These are phyloP conservation scores for Euphorbia peplus DNA, from an alignment of 345 rosid genomes.

Conservation along the genomic window DNA sequence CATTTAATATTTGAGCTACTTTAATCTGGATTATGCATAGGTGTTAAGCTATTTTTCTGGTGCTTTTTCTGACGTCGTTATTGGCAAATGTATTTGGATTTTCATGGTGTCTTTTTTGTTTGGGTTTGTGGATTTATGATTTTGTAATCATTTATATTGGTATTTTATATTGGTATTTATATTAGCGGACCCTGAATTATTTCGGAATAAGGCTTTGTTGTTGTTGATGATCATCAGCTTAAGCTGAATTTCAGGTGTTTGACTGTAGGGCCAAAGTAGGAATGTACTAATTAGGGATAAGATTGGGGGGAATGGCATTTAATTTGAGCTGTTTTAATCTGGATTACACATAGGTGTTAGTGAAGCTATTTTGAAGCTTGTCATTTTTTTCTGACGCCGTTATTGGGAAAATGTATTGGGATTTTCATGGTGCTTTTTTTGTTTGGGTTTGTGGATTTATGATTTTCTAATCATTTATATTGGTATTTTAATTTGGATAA, in stretches of 20 bases:
- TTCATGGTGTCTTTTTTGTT: too few species aligned
- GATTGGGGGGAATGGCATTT: slow-evolving; percentile 12
- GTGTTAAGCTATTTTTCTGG: neutral
- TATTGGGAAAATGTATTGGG: neutral
- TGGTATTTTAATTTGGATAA: slow-evolving; percentile 3
- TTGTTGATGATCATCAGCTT: too few species aligned
- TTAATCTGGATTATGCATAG: slow-evolving; percentile 6
- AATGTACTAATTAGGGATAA: slow-evolving; percentile 12
- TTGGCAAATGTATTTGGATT: neutral
- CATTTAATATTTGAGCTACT: slow-evolving; percentile 20
- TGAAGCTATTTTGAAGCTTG: neutral
- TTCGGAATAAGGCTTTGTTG: too few species aligned
- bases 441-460: neutral
- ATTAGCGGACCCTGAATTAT: too few species aligned
- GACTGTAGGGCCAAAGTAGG: neutral
- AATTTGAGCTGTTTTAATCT: slow-evolving; percentile 15
- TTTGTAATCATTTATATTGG: too few species aligned
- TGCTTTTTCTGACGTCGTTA: neutral
- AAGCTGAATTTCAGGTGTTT: neutral
- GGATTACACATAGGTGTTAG: slow-evolving; percentile 1
- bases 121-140: too few species aligned
- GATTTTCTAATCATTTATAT: neutral
- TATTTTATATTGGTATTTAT: too few species aligned
- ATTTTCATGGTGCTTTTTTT: slow-evolving; percentile 1
- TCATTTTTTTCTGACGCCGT: neutral